Percentiles rank a stretch among this genome's conserved stretches.
Evolutionary conservation across 768 basidiomycete species (phyloP).

Genomic region (Macrolepiota albuminosa): DNA sequence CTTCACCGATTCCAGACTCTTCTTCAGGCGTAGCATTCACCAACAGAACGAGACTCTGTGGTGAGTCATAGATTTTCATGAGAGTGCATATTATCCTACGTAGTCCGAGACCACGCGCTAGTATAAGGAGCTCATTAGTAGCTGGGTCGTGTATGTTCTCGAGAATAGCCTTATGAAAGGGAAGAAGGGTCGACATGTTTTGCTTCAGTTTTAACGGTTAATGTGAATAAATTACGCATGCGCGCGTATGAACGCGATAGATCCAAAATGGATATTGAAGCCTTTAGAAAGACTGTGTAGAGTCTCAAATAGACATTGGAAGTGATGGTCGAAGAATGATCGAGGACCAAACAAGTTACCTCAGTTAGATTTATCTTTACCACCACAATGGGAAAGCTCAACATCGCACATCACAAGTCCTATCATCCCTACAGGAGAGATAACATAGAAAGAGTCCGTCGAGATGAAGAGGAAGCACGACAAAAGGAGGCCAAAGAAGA

Average conservation of each 20-base stretch:
- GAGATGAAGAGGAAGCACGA: conserved; percentile 77
- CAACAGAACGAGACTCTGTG: conserved; percentile 77
- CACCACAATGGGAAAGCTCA: conserved; percentile 69
- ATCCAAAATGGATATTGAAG: neutral
- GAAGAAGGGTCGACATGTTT: conserved; percentile 47
- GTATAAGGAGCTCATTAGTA: conserved; percentile 66
- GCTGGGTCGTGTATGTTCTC: conserved; percentile 70
- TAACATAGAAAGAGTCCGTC: conserved; percentile 77
- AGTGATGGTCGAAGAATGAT: neutral
- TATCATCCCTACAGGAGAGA: conserved; percentile 84
- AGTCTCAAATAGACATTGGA: neutral
- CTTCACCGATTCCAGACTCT: conserved; percentile 87
- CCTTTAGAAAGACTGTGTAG: neutral
- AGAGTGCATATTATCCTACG: conserved; percentile 80
- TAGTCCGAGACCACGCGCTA: conserved; percentile 90
- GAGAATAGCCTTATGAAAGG: conserved; percentile 66
- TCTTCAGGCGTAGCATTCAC: conserved; percentile 85
- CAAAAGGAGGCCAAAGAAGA: conserved; percentile 65
- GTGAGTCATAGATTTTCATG: conserved; percentile 88
- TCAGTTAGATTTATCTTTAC: too few relatives aligned
- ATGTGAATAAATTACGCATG: neutral
- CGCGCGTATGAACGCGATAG: neutral
- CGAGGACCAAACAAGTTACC: too few relatives aligned
- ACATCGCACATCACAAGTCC: conserved; percentile 89
- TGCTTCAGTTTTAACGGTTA: neutral